These are phyloP conservation scores for Rhodotorula graminis DNA, from an alignment of 768 basidiomycete species.

Conservation along the genomic window DNA sequence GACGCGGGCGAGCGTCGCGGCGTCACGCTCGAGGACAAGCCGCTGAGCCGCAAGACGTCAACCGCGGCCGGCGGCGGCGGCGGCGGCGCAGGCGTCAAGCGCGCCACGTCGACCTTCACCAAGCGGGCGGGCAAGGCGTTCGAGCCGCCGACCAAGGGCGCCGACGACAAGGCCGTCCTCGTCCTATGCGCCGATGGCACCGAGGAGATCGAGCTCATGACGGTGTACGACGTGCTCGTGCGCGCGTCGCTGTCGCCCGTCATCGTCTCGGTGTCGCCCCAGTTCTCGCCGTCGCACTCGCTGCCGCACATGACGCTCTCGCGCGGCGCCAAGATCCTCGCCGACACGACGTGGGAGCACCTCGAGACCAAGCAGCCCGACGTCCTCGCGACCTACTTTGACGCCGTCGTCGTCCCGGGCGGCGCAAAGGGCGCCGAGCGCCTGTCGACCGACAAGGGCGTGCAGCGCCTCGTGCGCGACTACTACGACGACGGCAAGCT, in stretches of 20 bases:
- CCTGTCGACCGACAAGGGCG: conserved; percentile 16
- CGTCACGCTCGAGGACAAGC: conserved; percentile 34
- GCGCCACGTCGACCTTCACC: conserved; percentile 19
- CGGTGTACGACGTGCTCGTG: conserved; percentile 30
- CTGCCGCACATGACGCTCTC: conserved; percentile 36
- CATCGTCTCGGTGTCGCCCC: conserved; percentile 28
- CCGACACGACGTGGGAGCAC: conserved; percentile 33
- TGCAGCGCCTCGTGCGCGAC: conserved; percentile 12
- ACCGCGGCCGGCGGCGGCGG: no score
- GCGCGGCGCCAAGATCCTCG: conserved; percentile 32
- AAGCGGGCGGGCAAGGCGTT: conserved; percentile 23
- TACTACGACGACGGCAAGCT: conserved; percentile 26
- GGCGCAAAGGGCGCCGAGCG: conserved; percentile 38
- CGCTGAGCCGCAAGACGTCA: conserved; percentile 14
- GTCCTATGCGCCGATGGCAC: conserved; percentile 34
- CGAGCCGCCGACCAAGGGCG: conserved; percentile 21
- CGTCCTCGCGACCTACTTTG: conserved; percentile 18
- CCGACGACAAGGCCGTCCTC: conserved; percentile 31
- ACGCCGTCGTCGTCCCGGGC: conserved; percentile 35
- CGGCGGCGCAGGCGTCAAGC: not conserved
- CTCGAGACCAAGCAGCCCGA: conserved; percentile 27
- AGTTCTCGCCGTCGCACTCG: conserved; percentile 29
- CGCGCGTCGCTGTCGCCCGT: conserved; percentile 28
- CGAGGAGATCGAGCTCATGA: conserved; percentile 36
- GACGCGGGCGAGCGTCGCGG: conserved; percentile 29